Base-by-base conservation (phyloP, 441 rosid genomes). In the Erysimum pusillum region DNA sequence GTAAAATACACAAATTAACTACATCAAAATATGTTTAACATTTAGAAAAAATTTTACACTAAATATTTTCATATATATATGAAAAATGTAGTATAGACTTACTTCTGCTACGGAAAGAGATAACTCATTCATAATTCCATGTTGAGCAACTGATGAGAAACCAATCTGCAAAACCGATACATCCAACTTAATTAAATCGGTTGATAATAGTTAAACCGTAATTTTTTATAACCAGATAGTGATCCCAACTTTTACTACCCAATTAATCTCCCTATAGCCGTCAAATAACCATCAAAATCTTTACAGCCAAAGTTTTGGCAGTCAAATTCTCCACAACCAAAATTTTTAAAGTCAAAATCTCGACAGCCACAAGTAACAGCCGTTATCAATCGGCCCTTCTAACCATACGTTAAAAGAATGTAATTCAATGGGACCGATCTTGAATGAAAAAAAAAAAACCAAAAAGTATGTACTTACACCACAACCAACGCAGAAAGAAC, bases 31-130 rank as follows among this genome's bases (percentile, higher is more conserved):
- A 51, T 18, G 9, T 45, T 48, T 39, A 5, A 12, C 7, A 1
- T 15, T 34, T 7, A 3, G 6, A 9, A 60, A 22, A 9, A 14
- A 13, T 4, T 22, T 22, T 2, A 22, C 25, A 22, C 17, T 35
- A 11, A 34, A 6, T 59, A 36, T 2, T 15, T 25, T 25, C 28
- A 25, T 25, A 25, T 25, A 25, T 25, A 25, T 25, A 48, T 65
- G 68, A 12, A 7, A 25, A 52, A 44, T 41, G 28, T n/a, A 41
- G 13, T 17, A 42, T n/a, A n/a, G 8, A 31, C 63, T 63, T 63
- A 74, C 77, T 31, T 74, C 64, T 51, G 77, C 63, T 1, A 74
- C 71, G 25, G 77, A 74, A 11, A 74, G 77, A 39, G 70, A 64
- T 54, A 74, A 65, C 2, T 74, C 71, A 38, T 1, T 74, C n/a